Evolutionary conservation across 1,284 basidiomycete genomes (phyloP), one percentile per base, ranked within the genome.

Genomic region (Cutaneotrichosporon mucoides): DNA sequence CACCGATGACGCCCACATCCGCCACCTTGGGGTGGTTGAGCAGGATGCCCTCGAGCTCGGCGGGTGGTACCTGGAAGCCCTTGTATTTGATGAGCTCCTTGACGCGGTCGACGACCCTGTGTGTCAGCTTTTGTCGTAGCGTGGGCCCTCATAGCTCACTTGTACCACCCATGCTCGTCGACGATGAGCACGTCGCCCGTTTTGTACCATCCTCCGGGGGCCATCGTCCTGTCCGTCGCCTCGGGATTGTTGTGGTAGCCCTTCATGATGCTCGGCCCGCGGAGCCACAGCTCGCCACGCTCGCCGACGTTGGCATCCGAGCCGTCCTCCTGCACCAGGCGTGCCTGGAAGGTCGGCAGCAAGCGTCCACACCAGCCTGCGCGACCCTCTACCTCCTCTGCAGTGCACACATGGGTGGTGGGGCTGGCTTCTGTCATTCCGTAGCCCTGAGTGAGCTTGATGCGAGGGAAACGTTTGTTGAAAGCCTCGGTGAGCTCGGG

Each of bases 41-140:
- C 1, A 92, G 82, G 0, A 90, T 74, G 38, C 83, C 82, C 70
- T 92, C 90, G 2, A 93, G 81, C 66, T 92, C 90, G 0, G 90
- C 89, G 0, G 90, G 90, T 0, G 90, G 84, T 13, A 92, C 90
- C 66, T 78, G 76, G 62, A 71, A 77, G 16, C 78, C 78, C 62
- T 79, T 79, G 65, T 91, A 91, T 73, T 92, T 91, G 79, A 92
- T 89, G 40, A 92, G 77, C 70, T 92, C 90, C 68, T 92, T 92
- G 66, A 85, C 81, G 45, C 78, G 65, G 62, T 79, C 78, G n/a
- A 55, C 53, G 37, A 55, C 53, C 51, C 51, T 53, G 51, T 3
- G 13, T 53, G 51, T 53, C 12, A 53, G n/a, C n/a, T n/a, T n/a
- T n/a, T n/a, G n/a, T n/a, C n/a, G n/a, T n/a, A n/a, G n/a, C n/a